A percentile compares a stretch with the other conserved stretches of the same genome.
phyloP scores from a whole-genome alignment of 805 yeast genomes.

The Cyberlindnera euphorbiae region DNA sequence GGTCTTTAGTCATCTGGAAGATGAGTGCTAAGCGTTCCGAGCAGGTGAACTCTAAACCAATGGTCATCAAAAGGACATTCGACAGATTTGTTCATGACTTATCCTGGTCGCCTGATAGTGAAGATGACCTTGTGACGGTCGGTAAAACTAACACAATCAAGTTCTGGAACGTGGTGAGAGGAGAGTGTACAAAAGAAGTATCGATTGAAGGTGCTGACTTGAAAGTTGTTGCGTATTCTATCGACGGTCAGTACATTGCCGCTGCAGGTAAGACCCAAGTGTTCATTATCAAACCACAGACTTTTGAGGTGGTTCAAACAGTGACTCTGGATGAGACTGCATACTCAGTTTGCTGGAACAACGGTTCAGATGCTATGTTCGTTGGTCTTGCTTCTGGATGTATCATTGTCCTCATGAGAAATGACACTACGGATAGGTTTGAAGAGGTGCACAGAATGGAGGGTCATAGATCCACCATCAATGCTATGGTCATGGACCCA shows the following conservation, averaged over 20 bases:
- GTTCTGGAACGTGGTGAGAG: constrained; percentile 40
- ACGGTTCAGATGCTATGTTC: constrained; percentile 33
- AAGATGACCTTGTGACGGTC: constrained; percentile 42
- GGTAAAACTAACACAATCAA: constrained; percentile 43
- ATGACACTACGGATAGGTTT: constrained; percentile 9
- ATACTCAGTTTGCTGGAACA: constrained; percentile 30
- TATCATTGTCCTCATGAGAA: constrained; percentile 24
- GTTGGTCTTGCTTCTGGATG: constrained; percentile 47
- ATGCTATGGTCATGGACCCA: constrained; percentile 46
- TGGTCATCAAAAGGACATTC: constrained; percentile 38
- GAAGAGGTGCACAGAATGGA: constrained; percentile 19
- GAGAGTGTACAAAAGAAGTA: constrained; percentile 30
- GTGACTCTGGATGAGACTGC: constrained; percentile 23
- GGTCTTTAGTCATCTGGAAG: constrained; percentile 30
- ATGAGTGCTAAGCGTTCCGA: constrained; percentile 14
- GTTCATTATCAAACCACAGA: constrained; percentile 30
- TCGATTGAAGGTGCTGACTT: constrained; percentile 21
- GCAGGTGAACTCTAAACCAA: constrained; percentile 28
- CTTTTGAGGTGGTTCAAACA: constrained; percentile 28
- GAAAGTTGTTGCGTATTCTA: constrained; percentile 27
- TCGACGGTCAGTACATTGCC: constrained; percentile 41
- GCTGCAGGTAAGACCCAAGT: constrained; percentile 39
- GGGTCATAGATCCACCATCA: constrained; percentile 49
- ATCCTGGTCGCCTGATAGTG: constrained; percentile 46
- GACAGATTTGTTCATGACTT: constrained; percentile 34